Evolutionary conservation across 2,329 filamentous ascomycete genomes (phyloP).

Genomic region (Fusarium anthophilum): DNA sequence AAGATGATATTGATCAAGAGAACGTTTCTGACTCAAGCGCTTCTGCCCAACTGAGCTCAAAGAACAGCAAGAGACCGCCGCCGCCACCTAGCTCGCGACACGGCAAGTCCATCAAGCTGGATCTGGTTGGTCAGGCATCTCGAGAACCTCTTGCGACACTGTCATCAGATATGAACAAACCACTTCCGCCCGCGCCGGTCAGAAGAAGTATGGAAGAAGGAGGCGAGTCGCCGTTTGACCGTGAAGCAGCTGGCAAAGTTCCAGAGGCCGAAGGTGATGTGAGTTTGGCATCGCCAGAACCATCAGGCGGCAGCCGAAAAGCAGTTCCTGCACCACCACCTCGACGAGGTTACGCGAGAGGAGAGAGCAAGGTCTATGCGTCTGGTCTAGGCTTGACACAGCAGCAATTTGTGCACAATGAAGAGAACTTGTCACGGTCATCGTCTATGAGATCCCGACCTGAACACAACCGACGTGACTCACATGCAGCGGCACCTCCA

Average conservation of each 20-base stretch:
- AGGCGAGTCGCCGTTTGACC: constrained; percentile 62
- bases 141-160: constrained; percentile 26
- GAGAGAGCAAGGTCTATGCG: constrained; percentile 53
- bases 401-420: constrained; percentile 36
- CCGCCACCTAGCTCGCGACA: constrained; percentile 79
- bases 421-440: constrained; percentile 56
- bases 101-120: constrained; percentile 74
- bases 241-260: constrained; percentile 61
- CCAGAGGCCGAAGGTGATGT: constrained; percentile 53
- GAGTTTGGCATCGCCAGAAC: constrained; percentile 46
- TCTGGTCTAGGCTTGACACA: constrained; percentile 28
- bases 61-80: constrained; percentile 69
- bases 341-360: constrained; percentile 56
- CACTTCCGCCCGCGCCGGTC: constrained; percentile 64
- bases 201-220: constrained; percentile 59
- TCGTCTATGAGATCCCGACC: constrained; percentile 60
- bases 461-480: constrained; percentile 55
- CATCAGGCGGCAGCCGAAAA: constrained; percentile 50
- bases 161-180: constrained; percentile 55
- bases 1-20: constrained; percentile 35
- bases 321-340: constrained; percentile 63
- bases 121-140: constrained; percentile 48
- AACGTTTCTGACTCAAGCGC: constrained; percentile 43
- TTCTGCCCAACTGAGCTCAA: constrained; percentile 39
- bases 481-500: constrained; percentile 61